Base-by-base conservation (phyloP, 768 basidiomycete genomes). In the Leccinum subgranulosum region DNA sequence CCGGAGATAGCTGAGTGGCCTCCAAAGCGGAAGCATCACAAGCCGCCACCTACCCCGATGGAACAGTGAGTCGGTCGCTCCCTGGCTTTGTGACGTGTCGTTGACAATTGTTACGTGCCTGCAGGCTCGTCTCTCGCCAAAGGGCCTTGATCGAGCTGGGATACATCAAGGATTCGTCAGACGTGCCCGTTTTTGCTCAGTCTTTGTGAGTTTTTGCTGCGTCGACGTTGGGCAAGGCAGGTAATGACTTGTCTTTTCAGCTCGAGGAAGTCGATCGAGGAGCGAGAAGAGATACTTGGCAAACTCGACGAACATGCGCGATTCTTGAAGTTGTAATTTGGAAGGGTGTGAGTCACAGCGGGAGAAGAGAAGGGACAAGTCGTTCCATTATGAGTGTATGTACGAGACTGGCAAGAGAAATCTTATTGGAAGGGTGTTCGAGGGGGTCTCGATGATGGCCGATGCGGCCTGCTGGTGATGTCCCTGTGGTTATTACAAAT, bases 121-220 rank as follows among this genome's bases (percentile, higher is more conserved):
- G 9, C 41, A 90, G 88, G 60, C 70, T 88, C 43, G 69, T 72
- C 10, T 74, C 76, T 11, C 80, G 88, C 14, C 81, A 83, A 65
- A 73, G 75, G 47, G 88, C 88, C 1, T 76, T 91, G 54, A 75
- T 90, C 51, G 83, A 81, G 27, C 74, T 86, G 3, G 85, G 83
- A 10, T 77, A 84, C 69, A 82, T 91, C 64, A 76, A 75, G 50
- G 71, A 72, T 33, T 76, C 81, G 6, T 73, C 72, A 11, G 81
- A 88, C 45, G 70, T 87, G 4, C 72, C 82, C 2, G 61, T 64
- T 3, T 90, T 90, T 65, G 88, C 87, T 7, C 77, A 78, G 54
- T 75, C 81, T 31, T 90, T 90, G 88, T 89, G 61, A 72, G 86
- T 78, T 31, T 21, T 15, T 19, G 25, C 21, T 43, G 56, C 1